Conservation (phyloP, 305 asterid species). For the Fraxinus ornus region DNA sequence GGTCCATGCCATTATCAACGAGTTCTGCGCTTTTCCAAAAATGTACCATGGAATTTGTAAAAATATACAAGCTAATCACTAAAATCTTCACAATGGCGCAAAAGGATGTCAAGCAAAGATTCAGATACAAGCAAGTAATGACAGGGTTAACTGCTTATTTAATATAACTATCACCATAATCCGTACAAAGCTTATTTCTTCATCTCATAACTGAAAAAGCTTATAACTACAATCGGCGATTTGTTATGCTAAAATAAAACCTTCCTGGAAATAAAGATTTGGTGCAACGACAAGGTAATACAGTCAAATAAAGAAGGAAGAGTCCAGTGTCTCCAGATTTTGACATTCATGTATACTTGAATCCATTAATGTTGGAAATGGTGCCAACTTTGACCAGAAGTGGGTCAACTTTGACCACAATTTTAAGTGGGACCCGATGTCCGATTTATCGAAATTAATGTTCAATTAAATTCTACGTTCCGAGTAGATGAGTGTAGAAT, state of each 20-base stretch:
- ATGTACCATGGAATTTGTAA: conserved; percentile 41
- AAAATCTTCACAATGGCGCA: conserved; percentile 14
- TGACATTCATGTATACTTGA: neutral
- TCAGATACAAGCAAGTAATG: neutral
- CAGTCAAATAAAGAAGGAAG: neutral
- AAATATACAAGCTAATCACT: conserved; percentile 32
- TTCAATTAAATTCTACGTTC: too few relatives aligned
- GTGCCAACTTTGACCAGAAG: too few relatives aligned
- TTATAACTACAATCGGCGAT: neutral
- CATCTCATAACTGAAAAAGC: neutral
- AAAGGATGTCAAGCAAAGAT: conserved; percentile 15
- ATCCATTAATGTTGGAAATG: too few relatives aligned
- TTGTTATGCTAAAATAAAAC: neutral
- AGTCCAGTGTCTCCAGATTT: neutral
- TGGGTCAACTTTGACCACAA: too few relatives aligned
- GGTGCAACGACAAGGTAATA: neutral
- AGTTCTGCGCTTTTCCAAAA: conserved; percentile 44
- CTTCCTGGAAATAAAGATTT: neutral
- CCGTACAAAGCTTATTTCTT: neutral
- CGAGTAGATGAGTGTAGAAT: too few relatives aligned
- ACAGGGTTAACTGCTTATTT: neutral
- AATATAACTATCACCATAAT: neutral
- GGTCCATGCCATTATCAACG: conserved; percentile 42
- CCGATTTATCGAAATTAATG: too few relatives aligned
- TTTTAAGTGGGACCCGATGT: too few relatives aligned